Percentiles rank a stretch among this genome's conserved stretches.
Conservation (phyloP, 1,139 yeast genomes). For the Saccharomyces hybrid region DNA sequence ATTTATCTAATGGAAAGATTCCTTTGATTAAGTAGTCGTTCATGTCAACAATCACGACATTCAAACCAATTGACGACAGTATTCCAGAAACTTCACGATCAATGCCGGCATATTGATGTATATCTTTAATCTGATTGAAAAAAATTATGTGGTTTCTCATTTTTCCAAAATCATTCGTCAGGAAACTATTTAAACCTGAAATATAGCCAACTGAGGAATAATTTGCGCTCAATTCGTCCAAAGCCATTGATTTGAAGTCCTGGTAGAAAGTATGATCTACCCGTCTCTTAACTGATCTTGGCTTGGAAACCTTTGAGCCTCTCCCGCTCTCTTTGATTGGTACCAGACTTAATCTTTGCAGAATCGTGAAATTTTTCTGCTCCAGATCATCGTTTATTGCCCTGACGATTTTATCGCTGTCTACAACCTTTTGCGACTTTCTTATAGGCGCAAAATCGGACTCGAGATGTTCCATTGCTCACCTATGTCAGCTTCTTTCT, state of each 20-base stretch:
- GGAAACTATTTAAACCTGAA: background rate
- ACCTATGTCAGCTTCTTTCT: no score
- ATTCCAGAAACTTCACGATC: background rate
- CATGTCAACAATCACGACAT: background rate
- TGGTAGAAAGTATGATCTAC: background rate
- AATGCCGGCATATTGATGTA: background rate
- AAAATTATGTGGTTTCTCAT: background rate
- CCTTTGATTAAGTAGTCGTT: background rate
- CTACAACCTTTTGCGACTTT: constrained; percentile 17
- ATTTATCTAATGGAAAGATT: background rate
- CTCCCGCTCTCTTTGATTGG: background rate
- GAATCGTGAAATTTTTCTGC: constrained; percentile 5
- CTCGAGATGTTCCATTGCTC: background rate
- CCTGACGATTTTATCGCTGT: constrained; percentile 18
- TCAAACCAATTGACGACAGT: background rate
- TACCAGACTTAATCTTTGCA: background rate
- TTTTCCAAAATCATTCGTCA: background rate
- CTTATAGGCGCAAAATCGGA: constrained; percentile 24
- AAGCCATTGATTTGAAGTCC: background rate
- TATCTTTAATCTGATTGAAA: background rate
- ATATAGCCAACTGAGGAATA: background rate
- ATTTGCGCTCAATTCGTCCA: background rate
- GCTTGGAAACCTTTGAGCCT: background rate
- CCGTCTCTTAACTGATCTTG: background rate
- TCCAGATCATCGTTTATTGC: constrained; percentile 13